These are phyloP conservation scores for Cladosporium sp. DNA, from an alignment of 2,329 filamentous ascomycete genomes.

Conservation along the genomic window DNA sequence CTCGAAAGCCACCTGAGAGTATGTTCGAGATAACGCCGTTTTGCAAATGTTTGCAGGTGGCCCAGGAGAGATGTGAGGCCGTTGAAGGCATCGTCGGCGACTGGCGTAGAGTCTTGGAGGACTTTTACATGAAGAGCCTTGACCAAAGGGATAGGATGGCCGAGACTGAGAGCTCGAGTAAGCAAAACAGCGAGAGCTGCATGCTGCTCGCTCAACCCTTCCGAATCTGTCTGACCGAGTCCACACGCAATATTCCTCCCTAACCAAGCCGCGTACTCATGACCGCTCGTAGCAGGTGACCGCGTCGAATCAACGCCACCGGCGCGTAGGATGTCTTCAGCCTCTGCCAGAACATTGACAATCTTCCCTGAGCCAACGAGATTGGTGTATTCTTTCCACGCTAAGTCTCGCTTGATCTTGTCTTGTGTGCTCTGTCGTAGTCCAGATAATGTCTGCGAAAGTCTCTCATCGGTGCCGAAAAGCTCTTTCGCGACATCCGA, in stretches of 20 bases:
- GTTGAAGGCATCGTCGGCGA: not conserved
- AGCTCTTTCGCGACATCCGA: slow-evolving; percentile 40
- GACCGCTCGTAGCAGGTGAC: slow-evolving; percentile 62
- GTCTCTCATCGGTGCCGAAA: slow-evolving; percentile 41
- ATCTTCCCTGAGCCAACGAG: slow-evolving; percentile 58
- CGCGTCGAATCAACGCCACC: slow-evolving; percentile 41
- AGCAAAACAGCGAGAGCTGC: slow-evolving; percentile 30
- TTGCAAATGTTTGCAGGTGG: slow-evolving; percentile 24
- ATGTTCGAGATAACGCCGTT: slow-evolving; percentile 39
- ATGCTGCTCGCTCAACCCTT: slow-evolving; percentile 3
- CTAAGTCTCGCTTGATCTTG: slow-evolving; percentile 44
- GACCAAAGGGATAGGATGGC: slow-evolving; percentile 49
- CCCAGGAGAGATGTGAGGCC: not conserved
- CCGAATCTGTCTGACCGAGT: slow-evolving; percentile 58
- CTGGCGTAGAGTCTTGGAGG: not conserved
- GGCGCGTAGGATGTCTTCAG: slow-evolving; percentile 45
- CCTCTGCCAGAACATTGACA: slow-evolving; percentile 55
- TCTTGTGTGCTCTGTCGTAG: slow-evolving; percentile 38
- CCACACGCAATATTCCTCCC: slow-evolving; percentile 54
- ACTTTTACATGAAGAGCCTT: slow-evolving; percentile 12
- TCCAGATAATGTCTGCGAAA: slow-evolving; percentile 42
- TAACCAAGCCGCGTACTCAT: slow-evolving; percentile 66
- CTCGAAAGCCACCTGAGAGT: slow-evolving; percentile 28
- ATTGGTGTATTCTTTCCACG: slow-evolving; percentile 61
- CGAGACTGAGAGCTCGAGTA: slow-evolving; percentile 62